Base-by-base conservation (phyloP, 345 rosid genomes). In the Gossypium ekmanianum region DNA sequence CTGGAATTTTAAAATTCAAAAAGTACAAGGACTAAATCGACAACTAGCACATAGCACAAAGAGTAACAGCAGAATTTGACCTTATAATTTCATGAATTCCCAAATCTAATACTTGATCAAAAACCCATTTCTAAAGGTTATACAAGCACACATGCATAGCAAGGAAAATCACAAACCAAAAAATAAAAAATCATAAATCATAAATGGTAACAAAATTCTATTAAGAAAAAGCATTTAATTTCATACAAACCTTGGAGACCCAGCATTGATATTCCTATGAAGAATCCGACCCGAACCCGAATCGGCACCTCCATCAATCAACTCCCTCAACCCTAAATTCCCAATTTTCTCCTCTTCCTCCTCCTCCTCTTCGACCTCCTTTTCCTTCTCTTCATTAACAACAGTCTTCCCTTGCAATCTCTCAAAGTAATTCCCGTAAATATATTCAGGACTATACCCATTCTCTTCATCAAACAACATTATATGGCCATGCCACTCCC, bases 401-500 rank as follows among this genome's bases (percentile, higher is more conserved):
- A 64, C 69, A 1, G 77, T 41, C 77, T 83, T 87, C 34, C 80
- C 88, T 69, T 79, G 88, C 88, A 93, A 83, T 80, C 94, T 89
- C 91, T 93, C 98, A 59, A 95, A 95, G 84, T 95, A 93, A 81
- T 95, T 93, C 55, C 99, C 99, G 52, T 95, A 95, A 11, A 95
- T 92, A 78, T 93, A 95, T 89, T 93, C 98, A 0, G 99, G 97
- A 0, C 85, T 81, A 17, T 87, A 93, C 47, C 97, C 99, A 58
- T 89, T 81, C 74, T 90, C 97, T 67, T 93, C 99, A 29, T 93
- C 98, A 65, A 91, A 93, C 77, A 93, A 67, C 98, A 95, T 87
- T 41, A 95, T 91, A 76, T 95, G 99, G 0, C 99, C 99, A 47
- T 95, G 99, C 99, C 99, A 95, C 86, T 95, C 99, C 99, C 99